Evolutionary conservation across 352 stramenopile genomes (phyloP).

Genomic region (Globisporangium splendens): DNA sequence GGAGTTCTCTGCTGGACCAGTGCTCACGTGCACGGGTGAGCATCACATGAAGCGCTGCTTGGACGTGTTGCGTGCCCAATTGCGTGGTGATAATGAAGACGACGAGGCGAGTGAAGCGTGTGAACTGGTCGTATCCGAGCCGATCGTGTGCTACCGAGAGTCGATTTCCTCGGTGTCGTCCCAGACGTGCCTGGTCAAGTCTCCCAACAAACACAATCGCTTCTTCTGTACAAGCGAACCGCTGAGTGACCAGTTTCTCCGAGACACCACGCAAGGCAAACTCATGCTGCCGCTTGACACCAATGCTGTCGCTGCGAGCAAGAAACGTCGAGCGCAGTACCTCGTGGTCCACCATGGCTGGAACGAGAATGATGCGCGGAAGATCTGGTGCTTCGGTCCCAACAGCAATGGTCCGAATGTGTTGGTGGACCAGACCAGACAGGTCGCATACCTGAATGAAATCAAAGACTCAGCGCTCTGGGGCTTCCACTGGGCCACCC

Average conservation of each 20-base stretch:
- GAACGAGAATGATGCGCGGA: conserved; percentile 97
- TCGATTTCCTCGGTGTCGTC: conserved; percentile 94
- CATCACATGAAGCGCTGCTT: conserved; percentile 99
- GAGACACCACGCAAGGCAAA: conserved; percentile 97
- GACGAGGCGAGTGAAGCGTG: conserved; percentile 18
- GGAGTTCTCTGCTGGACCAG: conserved; percentile 99
- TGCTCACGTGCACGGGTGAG: conserved; percentile 99
- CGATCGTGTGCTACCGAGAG: conserved; percentile 99
- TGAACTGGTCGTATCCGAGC: conserved; percentile 98
- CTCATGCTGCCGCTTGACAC: conserved; percentile 20
- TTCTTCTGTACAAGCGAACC: conserved; percentile 94
- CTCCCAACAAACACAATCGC: conserved; percentile 99
- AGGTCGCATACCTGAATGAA: conserved; percentile 99
- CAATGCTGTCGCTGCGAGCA: conserved; percentile 40
- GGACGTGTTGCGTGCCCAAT: conserved; percentile 99
- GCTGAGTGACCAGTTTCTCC: conserved; percentile 92
- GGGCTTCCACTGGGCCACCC: conserved; percentile 98
- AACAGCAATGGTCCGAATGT: conserved; percentile 98
- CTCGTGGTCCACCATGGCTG: conserved; percentile 97
- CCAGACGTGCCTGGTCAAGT: conserved; percentile 98
- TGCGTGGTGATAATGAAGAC: conserved; percentile 85
- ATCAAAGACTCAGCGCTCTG: conserved; percentile 99
- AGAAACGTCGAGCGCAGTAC: conserved; percentile 96
- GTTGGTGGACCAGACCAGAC: conserved; percentile 98
- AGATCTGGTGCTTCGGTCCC: conserved; percentile 99